A percentile compares a stretch with the other conserved stretches of the same genome.
phyloP scores from a whole-genome alignment of 139 green algal species.

The Asterochloris sp. region DNA sequence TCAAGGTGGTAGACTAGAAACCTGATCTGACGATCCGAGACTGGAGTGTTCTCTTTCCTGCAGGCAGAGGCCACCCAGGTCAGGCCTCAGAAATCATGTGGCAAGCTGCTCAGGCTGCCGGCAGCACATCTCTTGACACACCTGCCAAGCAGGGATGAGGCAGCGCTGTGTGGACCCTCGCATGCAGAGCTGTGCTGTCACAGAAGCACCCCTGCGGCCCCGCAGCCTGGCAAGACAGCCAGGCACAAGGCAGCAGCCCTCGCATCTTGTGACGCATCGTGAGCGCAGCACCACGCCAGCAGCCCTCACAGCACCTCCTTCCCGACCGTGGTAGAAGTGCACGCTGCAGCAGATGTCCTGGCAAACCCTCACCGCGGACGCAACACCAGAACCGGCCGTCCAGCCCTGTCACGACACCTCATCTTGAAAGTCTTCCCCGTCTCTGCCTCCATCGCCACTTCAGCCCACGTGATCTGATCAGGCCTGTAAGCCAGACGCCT shows the following conservation, averaged over 20 bases:
- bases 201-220: background rate
- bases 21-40: slow-evolving; percentile 49
- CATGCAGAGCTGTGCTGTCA: background rate
- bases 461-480: slow-evolving; percentile 57
- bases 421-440: slow-evolving; percentile 72
- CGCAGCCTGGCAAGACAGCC: background rate
- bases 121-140: background rate
- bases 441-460: slow-evolving; percentile 47
- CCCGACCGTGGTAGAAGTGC: background rate
- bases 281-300: background rate
- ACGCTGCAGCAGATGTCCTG: background rate
- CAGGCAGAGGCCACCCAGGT: background rate
- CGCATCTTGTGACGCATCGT: background rate
- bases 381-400: slow-evolving; percentile 73
- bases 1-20: slow-evolving; percentile 84
- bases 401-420: slow-evolving; percentile 48
- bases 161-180: background rate
- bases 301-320: background rate
- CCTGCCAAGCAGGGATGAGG: background rate
- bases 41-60: slow-evolving; percentile 60
- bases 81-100: background rate
- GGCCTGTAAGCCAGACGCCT: slow-evolving; percentile 66
- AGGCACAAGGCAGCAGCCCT: background rate
- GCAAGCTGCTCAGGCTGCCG: background rate
- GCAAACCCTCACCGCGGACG: slow-evolving; percentile 50